phyloP scores from a whole-genome alignment of 805 yeast genomes.

The Metschnikowia aberdeeniae region DNA sequence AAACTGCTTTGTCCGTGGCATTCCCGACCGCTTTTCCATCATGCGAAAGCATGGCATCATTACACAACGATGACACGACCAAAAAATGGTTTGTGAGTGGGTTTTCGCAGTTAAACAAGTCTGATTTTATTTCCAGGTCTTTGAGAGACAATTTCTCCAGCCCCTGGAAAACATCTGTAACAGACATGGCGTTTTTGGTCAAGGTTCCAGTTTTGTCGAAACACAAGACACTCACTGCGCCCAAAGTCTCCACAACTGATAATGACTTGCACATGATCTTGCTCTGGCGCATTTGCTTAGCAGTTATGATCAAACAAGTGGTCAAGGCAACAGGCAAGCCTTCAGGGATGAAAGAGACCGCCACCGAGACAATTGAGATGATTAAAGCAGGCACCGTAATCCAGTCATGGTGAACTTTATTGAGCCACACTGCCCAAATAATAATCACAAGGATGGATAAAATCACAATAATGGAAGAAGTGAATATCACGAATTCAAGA shows the following conservation, averaged over 20 bases:
- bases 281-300: conserved; percentile 41
- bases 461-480: conserved; percentile 19
- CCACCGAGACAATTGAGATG: conserved; percentile 42
- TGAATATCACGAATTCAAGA: conserved; percentile 29
- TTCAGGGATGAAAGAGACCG: conserved; percentile 50
- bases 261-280: conserved; percentile 45
- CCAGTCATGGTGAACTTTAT: conserved; percentile 36
- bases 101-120: conserved; percentile 9
- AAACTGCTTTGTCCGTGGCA: conserved; percentile 47
- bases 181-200: conserved; percentile 48
- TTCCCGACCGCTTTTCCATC: conserved; percentile 35
- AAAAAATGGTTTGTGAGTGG: conserved; percentile 7
- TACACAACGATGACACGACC: conserved; percentile 32
- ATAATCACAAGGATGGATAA: conserved; percentile 30
- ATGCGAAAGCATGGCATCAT: conserved; percentile 24
- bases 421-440: conserved; percentile 44
- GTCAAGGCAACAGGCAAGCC: conserved; percentile 51
- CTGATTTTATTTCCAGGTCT: conserved; percentile 12
- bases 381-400: conserved; percentile 38
- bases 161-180: conserved; percentile 24
- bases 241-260: conserved; percentile 52
- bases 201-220: conserved; percentile 45
- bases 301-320: conserved; percentile 46
- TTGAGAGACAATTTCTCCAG: conserved; percentile 15
- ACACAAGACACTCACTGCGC: conserved; percentile 47